A percentile compares a stretch with the other conserved stretches of the same genome.
These are phyloP conservation scores for Amaranthus palmeri DNA, from an alignment of 148 eudicot species.

Conservation along the genomic window DNA sequence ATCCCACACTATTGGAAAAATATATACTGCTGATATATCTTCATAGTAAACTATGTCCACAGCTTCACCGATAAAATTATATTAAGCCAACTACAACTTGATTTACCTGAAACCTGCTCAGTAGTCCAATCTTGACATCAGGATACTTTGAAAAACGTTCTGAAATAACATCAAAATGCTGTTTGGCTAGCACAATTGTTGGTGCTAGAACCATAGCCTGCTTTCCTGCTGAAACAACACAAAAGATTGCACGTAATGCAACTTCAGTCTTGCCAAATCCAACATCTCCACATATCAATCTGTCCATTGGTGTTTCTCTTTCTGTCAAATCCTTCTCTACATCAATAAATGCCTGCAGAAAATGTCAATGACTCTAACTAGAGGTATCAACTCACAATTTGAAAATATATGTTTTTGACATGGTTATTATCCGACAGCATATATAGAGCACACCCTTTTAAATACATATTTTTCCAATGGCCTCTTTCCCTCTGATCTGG, in stretches of 20 bases:
- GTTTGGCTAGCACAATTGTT: constrained; percentile 91
- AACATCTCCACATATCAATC: constrained; percentile 96
- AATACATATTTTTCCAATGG: background rate
- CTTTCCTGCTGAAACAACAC: constrained; percentile 88
- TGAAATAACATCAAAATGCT: constrained; percentile 80
- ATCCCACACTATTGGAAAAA: background rate
- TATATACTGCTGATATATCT: background rate
- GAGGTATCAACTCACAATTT: constrained; percentile 9
- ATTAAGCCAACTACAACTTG: constrained; percentile 8
- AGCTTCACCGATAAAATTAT: background rate
- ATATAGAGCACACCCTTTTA: background rate
- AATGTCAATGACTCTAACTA: constrained; percentile 32
- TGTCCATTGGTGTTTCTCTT: constrained; percentile 95
- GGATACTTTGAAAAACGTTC: constrained; percentile 69
- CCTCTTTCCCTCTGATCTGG: background rate
- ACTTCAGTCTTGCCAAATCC: constrained; percentile 99
- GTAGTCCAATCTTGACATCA: constrained; percentile 69
- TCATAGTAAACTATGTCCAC: background rate
- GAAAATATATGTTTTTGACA: constrained; percentile 2
- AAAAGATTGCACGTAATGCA: constrained; percentile 88
- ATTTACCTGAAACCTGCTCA: constrained; percentile 95
- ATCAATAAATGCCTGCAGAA: constrained; percentile 83
- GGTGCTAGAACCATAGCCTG: constrained; percentile 98
- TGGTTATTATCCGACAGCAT: background rate
- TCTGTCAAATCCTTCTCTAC: constrained; percentile 92